These are phyloP conservation scores for Solanum tacnaense DNA, from an alignment of 257 asterid species.

Conservation along the genomic window DNA sequence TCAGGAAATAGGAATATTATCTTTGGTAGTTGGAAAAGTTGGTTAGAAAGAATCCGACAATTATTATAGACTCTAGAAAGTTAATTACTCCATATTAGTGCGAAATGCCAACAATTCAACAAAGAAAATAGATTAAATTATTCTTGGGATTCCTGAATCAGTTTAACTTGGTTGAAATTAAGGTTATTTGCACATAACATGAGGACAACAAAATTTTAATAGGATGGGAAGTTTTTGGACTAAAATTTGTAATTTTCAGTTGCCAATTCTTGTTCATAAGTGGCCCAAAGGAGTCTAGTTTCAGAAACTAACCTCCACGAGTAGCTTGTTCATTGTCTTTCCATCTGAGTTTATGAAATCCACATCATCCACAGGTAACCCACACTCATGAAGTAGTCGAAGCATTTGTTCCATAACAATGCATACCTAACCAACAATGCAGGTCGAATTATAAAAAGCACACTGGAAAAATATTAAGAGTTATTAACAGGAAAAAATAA, in stretches of 20 bases:
- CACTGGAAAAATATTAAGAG: background rate
- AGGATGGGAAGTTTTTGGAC: background rate
- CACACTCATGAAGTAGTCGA: slow-evolving; percentile 83
- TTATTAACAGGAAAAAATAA: background rate
- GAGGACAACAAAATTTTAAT: background rate
- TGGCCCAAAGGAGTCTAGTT: background rate
- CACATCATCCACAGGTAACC: slow-evolving; percentile 74
- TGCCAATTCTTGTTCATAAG: background rate
- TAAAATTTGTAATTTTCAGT: background rate
- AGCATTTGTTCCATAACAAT: slow-evolving; percentile 94
- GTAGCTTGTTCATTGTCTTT: slow-evolving; percentile 72
- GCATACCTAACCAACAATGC: slow-evolving; percentile 41
- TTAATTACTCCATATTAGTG: background rate
- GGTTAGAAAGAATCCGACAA: background rate
- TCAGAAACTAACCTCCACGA: slow-evolving; percentile 56
- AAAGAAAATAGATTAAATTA: background rate
- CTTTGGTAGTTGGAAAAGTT: background rate
- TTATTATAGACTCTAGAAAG: background rate
- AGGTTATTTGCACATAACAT: background rate
- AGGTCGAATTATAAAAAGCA: background rate
- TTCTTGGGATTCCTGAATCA: background rate
- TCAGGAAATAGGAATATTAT: background rate
- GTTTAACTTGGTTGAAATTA: background rate
- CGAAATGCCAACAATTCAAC: background rate
- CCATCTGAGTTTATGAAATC: slow-evolving; percentile 94